Evolutionary conservation across 2,329 filamentous ascomycete species (phyloP), one percentile per base, ranked within the genome.

Genomic region (Dactylellina parvicollis): DNA sequence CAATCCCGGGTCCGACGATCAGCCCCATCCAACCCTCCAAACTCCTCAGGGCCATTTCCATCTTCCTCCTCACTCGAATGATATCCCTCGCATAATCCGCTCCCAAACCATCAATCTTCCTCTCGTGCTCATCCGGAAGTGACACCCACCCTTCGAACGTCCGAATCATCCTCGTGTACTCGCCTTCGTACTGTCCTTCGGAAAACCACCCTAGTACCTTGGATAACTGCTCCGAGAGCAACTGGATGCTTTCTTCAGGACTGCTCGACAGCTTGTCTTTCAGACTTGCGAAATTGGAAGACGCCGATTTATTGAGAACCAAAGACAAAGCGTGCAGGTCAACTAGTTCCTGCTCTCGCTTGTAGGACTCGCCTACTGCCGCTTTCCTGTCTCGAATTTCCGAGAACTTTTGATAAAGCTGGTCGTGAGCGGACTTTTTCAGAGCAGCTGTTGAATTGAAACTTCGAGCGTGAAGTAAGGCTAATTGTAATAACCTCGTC

Each of bases 191-290:
- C 22, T 60, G 61, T 9, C 54, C 62, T 30, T 67, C 61, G 28
- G 61, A 30, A n/a, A 74, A 74, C 60, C 60, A 67, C 18, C 59
- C 70, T 24, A 67, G 56, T 22, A 74, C 62, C 36, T 67, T 66
- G 38, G 70, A 66, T 7, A 74, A 40, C 20, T 66, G 60, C 28
- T 74, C 70, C 18, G 70, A 74, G 47, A 74, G 62, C 34, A 50
- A 47, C 38, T 74, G 70, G 46, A 74, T 74, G n/a, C 54, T 62
- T 32, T 74, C 70, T 34, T 74, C 70, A 24, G 70, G 61, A 16
- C 34, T 67, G 30, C 32, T 18, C 5, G 56, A 62, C 4, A 74
- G 30, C 22, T 54, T 66, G 18, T 74, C 56, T 47, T 60, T 74
- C 30, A 42, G 50, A 40, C 59, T 46, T 32, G 34, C 38, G 4